Evolutionary conservation across 768 basidiomycete genomes (phyloP).

Genomic region (Leccinum fibrillosum): DNA sequence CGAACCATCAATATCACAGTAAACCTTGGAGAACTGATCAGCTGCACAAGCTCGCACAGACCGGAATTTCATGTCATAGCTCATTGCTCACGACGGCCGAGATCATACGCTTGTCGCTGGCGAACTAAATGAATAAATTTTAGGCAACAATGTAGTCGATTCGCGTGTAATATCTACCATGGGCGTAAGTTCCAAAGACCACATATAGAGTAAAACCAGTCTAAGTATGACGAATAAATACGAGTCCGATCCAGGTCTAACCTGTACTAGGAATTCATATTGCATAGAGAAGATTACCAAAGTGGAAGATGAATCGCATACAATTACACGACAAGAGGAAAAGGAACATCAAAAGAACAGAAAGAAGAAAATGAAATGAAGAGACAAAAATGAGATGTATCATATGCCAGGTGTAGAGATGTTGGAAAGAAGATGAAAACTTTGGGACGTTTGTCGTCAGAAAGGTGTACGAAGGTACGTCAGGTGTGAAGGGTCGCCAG

Average conservation of each 20-base stretch:
- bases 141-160: not conserved
- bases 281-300: not conserved
- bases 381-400: not conserved
- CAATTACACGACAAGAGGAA: conserved; percentile 12
- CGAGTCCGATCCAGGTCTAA: conserved; percentile 3
- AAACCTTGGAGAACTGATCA: no score
- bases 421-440: not conserved
- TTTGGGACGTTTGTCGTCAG: not conserved
- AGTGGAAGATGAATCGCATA: not conserved
- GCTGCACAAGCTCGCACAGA: no score
- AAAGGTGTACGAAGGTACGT: not conserved
- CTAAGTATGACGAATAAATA: conserved; percentile 13
- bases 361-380: not conserved
- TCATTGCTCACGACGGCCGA: no score
- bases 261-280: conserved; percentile 4
- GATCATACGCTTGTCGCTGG: no score
- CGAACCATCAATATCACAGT: no score
- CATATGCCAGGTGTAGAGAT: not conserved
- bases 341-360: not conserved
- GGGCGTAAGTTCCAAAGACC: not conserved
- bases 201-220: conserved; percentile 4
- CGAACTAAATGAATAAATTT: no score
- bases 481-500: not conserved
- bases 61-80: no score
- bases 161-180: conserved; percentile 4